Evolutionary conservation across 768 basidiomycete genomes (phyloP), one percentile per base, ranked within the genome.

Genomic region (Boletus patriciae): DNA sequence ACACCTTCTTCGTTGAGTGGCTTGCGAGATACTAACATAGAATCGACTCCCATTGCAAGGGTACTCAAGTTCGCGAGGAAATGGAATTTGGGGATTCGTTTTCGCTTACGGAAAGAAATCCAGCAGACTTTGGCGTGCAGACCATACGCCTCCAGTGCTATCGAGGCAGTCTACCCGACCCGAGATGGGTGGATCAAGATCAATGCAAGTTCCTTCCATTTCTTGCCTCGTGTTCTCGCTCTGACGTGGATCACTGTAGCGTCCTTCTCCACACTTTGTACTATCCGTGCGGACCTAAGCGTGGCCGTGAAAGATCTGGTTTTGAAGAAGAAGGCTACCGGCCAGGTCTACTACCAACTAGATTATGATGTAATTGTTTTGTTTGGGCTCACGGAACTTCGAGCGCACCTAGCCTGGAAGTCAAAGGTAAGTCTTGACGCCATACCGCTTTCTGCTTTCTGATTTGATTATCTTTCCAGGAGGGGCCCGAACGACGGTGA

Each of bases 131-230:
- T 40, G 47, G 47, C 3, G 11, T 38, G 8, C 61, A 63, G 38
- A 19, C 8, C 4, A 38, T 62, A 15, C 31, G 56, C 19, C 36
- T 63, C 10, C 21, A 45, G 7, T 51, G 57, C 33, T 63, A 63
- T 45, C 43, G 50, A 16, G 62, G 62, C 8, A n/a, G 3, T 19
- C 9, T 59, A 34, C 29, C 54, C 7, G 10, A 59, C 12, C 62
- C 61, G 2, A 19, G 41, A 37, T 63, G 62, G 62, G 36, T 63
- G 25, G 62, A 63, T 45, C 50, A 59, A 45, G 62, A 63, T 36
- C 19, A 7, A 55, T 25, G 61, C n/a, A 11, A 44, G 54, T 49
- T 43, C n/a, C 36, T 29, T 34, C 12, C 13, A 2, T 15, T 33
- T 10, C 31, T 6, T 7, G 4, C 5, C 18, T 38, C 11, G 8